A percentile compares a stretch with the other conserved stretches of the same genome.
These are phyloP conservation scores for Xanthoceras sorbifolium DNA, from an alignment of 345 rosid genomes.

Conservation along the genomic window DNA sequence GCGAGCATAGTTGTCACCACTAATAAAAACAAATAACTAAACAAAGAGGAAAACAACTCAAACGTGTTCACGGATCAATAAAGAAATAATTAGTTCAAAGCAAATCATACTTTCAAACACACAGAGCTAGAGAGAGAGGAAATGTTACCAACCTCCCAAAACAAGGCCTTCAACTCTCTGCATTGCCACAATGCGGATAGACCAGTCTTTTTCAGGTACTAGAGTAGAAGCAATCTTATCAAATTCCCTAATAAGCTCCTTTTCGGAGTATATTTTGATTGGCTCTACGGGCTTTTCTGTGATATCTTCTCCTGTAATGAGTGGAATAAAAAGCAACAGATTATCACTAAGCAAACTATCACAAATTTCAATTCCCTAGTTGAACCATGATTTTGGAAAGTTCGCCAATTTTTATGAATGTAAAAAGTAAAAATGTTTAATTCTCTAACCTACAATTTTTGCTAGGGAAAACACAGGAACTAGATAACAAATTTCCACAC, in stretches of 20 bases:
- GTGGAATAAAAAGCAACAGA: constrained; percentile 22
- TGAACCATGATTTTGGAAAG: not conserved
- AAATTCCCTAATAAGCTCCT: constrained; percentile 89
- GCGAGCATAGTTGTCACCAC: not conserved
- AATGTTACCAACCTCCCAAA: constrained; percentile 68
- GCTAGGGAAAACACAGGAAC: not conserved
- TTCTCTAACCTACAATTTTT: constrained; percentile 3
- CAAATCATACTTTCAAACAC: not conserved
- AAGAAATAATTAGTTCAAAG: not conserved
- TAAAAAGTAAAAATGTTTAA: not conserved
- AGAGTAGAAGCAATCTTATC: constrained; percentile 86
- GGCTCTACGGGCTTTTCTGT: constrained; percentile 85
- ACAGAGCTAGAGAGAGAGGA: not conserved
- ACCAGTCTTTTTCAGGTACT: constrained; percentile 99
- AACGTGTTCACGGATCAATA: not conserved
- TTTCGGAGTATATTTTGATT: constrained; percentile 87
- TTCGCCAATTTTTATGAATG: not conserved
- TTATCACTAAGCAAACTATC: constrained; percentile 11
- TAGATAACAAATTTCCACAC: not conserved
- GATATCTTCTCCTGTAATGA: constrained; percentile 69
- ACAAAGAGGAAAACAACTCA: not conserved
- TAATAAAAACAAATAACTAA: not conserved
- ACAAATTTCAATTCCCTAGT: not conserved
- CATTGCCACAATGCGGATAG: constrained; percentile 95
- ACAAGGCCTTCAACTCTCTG: constrained; percentile 98